Base-by-base conservation (phyloP, 306 rosid species). In the Rubus parviflorus region DNA sequence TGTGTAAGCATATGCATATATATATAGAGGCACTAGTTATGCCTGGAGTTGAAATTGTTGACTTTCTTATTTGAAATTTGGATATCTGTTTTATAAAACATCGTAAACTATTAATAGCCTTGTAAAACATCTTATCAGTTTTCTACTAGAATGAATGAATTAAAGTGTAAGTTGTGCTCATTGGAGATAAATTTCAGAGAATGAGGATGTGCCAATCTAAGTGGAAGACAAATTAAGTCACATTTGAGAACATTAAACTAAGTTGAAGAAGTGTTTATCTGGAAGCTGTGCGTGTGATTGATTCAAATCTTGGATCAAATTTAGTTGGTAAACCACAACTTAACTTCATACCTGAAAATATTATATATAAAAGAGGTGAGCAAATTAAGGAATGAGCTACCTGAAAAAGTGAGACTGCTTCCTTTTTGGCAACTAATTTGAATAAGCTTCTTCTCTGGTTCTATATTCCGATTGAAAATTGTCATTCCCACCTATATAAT, bases 11-110 rank as follows among this genome's bases (percentile, higher is more conserved):
- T 30, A 30, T 30, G 35, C 35, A 30, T 30, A 30, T 30, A 1
- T 11, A 45, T 38, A 40, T 13, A 54, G 20, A 22, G 58, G 40
- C 20, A 48, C 17, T 15, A 1, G 11, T 7, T 7, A 17, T 8
- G 3, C 5, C 3, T 3, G 45, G 70, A 45, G 78, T 66, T 49
- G 81, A 68, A 47, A 77, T 72, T 72, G 38, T 30, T 57, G 82
- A 77, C 71, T 56, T 72, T 64, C 57, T 23, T 23, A n/a, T 64
- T 65, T 38, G 17, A n/a, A 19, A 16, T 56, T 9, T 25, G 48
- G 9, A n/a, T n/a, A n/a, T n/a, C n/a, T n/a, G n/a, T n/a, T n/a
- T n/a, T n/a, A n/a, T n/a, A n/a, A n/a, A n/a, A n/a, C n/a, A n/a
- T n/a, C n/a, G n/a, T n/a, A n/a, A n/a, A n/a, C n/a, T n/a, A n/a